phyloP scores from a whole-genome alignment of 805 yeast genomes.

The Candida michaelii region DNA sequence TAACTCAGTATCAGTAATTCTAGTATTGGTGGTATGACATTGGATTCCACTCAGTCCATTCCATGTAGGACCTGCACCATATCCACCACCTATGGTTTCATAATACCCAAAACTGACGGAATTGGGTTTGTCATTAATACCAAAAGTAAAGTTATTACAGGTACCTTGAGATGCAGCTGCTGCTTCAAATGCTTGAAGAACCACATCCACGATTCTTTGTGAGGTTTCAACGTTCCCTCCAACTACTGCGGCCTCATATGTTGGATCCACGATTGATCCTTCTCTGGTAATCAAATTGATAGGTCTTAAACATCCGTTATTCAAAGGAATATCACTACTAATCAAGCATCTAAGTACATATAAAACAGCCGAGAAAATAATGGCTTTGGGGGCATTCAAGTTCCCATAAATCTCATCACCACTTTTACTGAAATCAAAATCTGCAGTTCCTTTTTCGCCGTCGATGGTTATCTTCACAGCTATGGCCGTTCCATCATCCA shows the following conservation, averaged over 20 bases:
- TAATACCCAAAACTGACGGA: conserved; percentile 80
- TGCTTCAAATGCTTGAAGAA: conserved; percentile 80
- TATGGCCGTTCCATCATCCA: conserved; percentile 83
- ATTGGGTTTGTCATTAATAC: conserved; percentile 60
- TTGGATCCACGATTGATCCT: conserved; percentile 59
- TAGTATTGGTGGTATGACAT: conserved; percentile 90
- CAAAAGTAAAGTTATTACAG: conserved; percentile 92
- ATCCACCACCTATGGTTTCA: conserved; percentile 94
- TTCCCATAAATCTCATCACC: conserved; percentile 88
- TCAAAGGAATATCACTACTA: conserved; percentile 84
- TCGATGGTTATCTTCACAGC: conserved; percentile 51
- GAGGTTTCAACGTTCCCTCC: conserved; percentile 92
- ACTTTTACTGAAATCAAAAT: conserved; percentile 83
- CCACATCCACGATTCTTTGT: conserved; percentile 87
- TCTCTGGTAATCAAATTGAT: conserved; percentile 52
- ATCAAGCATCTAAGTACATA: conserved; percentile 86
- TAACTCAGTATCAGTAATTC: conserved; percentile 88
- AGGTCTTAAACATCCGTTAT: conserved; percentile 89
- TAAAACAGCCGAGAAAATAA: conserved; percentile 83
- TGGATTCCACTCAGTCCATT: conserved; percentile 88
- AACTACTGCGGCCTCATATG: conserved; percentile 86
- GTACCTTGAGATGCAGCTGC: conserved; percentile 97
- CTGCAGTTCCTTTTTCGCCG: conserved; percentile 54
- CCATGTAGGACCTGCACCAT: conserved; percentile 89
- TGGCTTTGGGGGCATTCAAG: conserved; percentile 89